A percentile compares a stretch with the other conserved stretches of the same genome.
phyloP scores from a whole-genome alignment of 2,329 filamentous ascomycete genomes.

The Trichoderma arundinaceum region DNA sequence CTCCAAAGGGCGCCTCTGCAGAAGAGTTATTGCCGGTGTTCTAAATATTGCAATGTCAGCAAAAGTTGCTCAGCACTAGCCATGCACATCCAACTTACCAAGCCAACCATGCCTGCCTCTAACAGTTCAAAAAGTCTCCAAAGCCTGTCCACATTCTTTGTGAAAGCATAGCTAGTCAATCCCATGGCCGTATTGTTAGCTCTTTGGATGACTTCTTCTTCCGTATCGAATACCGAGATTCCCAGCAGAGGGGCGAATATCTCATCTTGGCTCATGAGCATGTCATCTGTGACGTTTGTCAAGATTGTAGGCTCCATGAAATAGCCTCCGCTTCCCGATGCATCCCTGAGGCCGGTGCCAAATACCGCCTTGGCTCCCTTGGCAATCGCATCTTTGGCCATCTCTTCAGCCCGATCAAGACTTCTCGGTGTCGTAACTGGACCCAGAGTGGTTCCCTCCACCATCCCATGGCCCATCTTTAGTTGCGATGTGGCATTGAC shows the following conservation, averaged over 20 bases:
- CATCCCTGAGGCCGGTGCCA: constrained; percentile 61
- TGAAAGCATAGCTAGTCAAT: constrained; percentile 75
- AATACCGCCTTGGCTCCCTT: constrained; percentile 63
- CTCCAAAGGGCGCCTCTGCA: constrained; percentile 54
- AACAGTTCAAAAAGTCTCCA: constrained; percentile 55
- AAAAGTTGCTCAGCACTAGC: too few species aligned
- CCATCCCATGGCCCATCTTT: constrained; percentile 65
- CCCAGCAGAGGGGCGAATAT: constrained; percentile 75
- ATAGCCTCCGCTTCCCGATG: constrained; percentile 55
- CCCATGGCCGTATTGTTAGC: constrained; percentile 72
- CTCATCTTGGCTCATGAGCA: constrained; percentile 71
- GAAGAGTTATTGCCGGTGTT: constrained; percentile 50
- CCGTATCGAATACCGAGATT: constrained; percentile 70
- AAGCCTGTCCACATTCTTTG: constrained; percentile 48
- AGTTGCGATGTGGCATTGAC: constrained; percentile 58
- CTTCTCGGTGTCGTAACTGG: constrained; percentile 45
- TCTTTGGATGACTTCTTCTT: constrained; percentile 70
- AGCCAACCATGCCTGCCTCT: constrained; percentile 51
- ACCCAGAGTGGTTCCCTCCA: constrained; percentile 45
- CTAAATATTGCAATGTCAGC: constrained; percentile 36
- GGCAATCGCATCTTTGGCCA: constrained; percentile 62
- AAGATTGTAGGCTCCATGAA: constrained; percentile 75
- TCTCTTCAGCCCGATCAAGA: constrained; percentile 50
- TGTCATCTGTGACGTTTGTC: constrained; percentile 67
- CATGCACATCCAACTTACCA: constrained; percentile 40